phyloP scores from a whole-genome alignment of 2,329 filamentous ascomycete genomes.

The Cladophialophora bantiana region DNA sequence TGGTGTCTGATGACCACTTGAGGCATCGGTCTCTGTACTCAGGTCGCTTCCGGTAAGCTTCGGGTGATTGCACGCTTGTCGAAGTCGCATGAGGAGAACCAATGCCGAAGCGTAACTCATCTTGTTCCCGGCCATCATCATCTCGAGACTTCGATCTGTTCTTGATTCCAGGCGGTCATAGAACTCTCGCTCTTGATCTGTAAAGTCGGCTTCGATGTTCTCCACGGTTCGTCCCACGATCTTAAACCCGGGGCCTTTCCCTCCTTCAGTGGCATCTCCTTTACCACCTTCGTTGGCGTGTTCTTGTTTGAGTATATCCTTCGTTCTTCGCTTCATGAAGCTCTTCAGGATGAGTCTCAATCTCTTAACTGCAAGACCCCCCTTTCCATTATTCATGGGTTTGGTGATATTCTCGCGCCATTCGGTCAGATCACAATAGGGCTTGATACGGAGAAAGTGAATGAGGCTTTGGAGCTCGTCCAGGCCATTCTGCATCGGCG shows the following conservation, averaged over 20 bases:
- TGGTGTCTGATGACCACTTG: conserved; percentile 63
- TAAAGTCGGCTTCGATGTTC: conserved; percentile 78
- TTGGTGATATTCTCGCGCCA: conserved; percentile 93
- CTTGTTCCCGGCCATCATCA: conserved; percentile 82
- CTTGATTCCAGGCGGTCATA: conserved; percentile 84
- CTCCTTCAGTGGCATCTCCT: conserved; percentile 53
- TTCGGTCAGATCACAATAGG: conserved; percentile 81
- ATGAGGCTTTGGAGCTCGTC: conserved; percentile 95
- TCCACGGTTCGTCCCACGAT: conserved; percentile 91
- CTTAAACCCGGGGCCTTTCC: conserved; percentile 75
- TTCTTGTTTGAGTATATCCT: conserved; percentile 91
- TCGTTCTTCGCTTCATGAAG: conserved; percentile 98
- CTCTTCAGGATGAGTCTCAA: conserved; percentile 85
- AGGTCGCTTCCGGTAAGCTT: conserved; percentile 85
- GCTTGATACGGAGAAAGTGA: conserved; percentile 88
- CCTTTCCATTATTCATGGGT: conserved; percentile 88
- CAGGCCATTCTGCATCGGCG: conserved; percentile 97
- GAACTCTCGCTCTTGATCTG: conserved; percentile 79
- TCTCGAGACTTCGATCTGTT: conserved; percentile 83
- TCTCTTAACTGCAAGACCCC: conserved; percentile 84
- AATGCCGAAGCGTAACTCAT: conserved; percentile 93
- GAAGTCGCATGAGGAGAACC: conserved; percentile 84
- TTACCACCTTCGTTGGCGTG: conserved; percentile 69
- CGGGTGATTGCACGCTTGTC: conserved; percentile 95
- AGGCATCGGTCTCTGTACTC: conserved; percentile 83